Evolutionary conservation across 305 asterid species (phyloP).

Genomic region (Solanum hybrid): DNA sequence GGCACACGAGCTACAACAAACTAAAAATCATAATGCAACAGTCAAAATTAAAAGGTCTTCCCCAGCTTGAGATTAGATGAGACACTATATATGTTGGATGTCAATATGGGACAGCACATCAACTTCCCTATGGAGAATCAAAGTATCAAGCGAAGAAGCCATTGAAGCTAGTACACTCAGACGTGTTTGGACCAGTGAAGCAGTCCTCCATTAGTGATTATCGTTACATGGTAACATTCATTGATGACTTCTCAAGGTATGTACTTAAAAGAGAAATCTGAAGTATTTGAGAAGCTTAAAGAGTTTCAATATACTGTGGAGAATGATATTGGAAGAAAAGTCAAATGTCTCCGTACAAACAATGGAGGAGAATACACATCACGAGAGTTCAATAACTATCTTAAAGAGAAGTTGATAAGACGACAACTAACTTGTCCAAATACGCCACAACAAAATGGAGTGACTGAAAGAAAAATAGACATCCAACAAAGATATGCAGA

Average conservation of each 20-base stretch:
- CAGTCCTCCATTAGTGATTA: neutral
- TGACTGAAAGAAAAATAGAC: neutral
- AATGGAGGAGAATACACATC: neutral
- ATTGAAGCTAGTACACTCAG: neutral
- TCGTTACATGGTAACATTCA: neutral
- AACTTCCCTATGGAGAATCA: neutral
- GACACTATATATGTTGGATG: neutral
- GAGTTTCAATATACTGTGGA: neutral
- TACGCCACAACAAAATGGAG: neutral
- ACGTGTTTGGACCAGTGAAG: neutral
- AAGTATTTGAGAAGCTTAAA: neutral
- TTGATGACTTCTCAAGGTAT: neutral
- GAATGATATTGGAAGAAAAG: neutral
- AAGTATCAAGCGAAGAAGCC: neutral
- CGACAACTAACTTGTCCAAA: neutral
- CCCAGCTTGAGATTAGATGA: neutral
- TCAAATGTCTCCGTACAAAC: neutral
- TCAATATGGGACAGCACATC: neutral
- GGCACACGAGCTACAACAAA: neutral
- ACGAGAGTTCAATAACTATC: neutral
- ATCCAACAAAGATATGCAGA: fast-evolving
- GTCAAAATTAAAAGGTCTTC: neutral
- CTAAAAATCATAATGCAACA: neutral
- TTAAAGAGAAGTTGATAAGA: neutral
- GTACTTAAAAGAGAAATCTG: neutral